These are phyloP conservation scores for Cardamine occulta DNA, from an alignment of 345 rosid species.

Conservation along the genomic window DNA sequence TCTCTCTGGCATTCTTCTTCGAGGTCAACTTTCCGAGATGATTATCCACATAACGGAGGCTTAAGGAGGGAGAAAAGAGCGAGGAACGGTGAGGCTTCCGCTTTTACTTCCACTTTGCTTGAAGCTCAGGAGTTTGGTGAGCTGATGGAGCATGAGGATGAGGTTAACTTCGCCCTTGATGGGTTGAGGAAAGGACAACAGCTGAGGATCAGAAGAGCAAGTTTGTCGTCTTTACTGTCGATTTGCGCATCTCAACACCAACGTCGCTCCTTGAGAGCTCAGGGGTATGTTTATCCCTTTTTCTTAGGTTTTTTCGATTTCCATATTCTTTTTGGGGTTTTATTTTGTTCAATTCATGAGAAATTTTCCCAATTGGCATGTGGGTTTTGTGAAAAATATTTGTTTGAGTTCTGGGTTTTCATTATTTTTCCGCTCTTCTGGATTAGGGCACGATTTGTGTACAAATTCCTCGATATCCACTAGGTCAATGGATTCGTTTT, in stretches of 20 bases:
- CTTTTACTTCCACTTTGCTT: slow-evolving; percentile 73
- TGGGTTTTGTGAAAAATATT: slow-evolving; percentile 29
- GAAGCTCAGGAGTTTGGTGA: slow-evolving; percentile 99
- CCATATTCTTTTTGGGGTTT: not conserved
- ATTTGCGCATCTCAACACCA: slow-evolving; percentile 76
- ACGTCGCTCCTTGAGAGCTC: slow-evolving; percentile 80
- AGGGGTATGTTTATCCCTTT: slow-evolving; percentile 45
- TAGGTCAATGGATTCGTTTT: slow-evolving; percentile 47
- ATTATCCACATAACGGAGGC: slow-evolving; percentile 43
- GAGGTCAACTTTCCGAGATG: slow-evolving; percentile 33
- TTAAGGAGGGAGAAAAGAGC: slow-evolving; percentile 61
- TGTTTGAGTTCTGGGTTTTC: slow-evolving; percentile 37
- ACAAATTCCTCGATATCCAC: not conserved
- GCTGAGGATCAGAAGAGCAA: slow-evolving; percentile 78
- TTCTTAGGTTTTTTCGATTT: slow-evolving; percentile 1
- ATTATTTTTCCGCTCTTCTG: not conserved
- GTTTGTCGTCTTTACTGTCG: slow-evolving; percentile 72
- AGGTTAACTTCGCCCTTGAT: slow-evolving; percentile 94
- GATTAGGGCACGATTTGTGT: slow-evolving; percentile 35
- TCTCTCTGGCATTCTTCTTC: slow-evolving; percentile 53
- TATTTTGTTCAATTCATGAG: not conserved
- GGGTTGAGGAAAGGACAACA: slow-evolving; percentile 87
- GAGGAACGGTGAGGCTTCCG: slow-evolving; percentile 52
- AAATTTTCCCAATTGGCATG: slow-evolving; percentile 29
- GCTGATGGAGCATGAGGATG: slow-evolving; percentile 98